These are phyloP conservation scores for Talaromyces trachyspermus DNA, from an alignment of 495 filamentous ascomycete species.

Conservation along the genomic window DNA sequence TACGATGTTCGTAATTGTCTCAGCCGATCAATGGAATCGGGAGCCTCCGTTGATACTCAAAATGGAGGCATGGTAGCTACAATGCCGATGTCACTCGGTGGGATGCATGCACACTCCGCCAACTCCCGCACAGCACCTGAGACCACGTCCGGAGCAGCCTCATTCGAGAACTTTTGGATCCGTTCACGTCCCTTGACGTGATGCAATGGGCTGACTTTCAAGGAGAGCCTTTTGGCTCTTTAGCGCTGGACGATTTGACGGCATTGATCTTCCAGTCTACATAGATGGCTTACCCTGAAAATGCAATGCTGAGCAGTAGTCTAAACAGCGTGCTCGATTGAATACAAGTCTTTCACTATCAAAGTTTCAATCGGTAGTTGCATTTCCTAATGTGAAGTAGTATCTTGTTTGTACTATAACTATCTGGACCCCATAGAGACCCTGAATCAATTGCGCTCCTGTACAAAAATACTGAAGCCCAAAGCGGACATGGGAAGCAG, in stretches of 20 bases:
- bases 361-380: constrained; percentile 1
- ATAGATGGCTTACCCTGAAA: constrained; percentile 2
- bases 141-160: constrained; percentile 2
- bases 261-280: constrained; percentile 5
- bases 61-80: constrained; percentile 2
- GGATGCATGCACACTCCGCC: constrained; percentile 2
- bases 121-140: constrained; percentile 5
- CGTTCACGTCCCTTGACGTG: constrained; percentile 4
- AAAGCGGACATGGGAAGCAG: constrained; percentile 3
- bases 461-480: constrained; percentile 2
- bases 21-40: constrained; percentile 1
- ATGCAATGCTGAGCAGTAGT: constrained; percentile 2
- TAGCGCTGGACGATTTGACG: constrained; percentile 4
- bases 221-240: constrained; percentile 7
- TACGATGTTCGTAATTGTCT: constrained; percentile 6
- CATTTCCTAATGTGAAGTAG: constrained; percentile 3
- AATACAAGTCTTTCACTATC: constrained; percentile 4
- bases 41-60: constrained; percentile 5
- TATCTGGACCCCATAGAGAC: constrained; percentile 5
- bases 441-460: background rate
- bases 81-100: constrained; percentile 5
- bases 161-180: constrained; percentile 7
- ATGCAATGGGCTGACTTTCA: constrained; percentile 2
- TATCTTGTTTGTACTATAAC: constrained; percentile 4
- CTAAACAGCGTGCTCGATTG: constrained; percentile 2